Conservation (phyloP, 106 monocot species). For the Dendrobium officinale region DNA sequence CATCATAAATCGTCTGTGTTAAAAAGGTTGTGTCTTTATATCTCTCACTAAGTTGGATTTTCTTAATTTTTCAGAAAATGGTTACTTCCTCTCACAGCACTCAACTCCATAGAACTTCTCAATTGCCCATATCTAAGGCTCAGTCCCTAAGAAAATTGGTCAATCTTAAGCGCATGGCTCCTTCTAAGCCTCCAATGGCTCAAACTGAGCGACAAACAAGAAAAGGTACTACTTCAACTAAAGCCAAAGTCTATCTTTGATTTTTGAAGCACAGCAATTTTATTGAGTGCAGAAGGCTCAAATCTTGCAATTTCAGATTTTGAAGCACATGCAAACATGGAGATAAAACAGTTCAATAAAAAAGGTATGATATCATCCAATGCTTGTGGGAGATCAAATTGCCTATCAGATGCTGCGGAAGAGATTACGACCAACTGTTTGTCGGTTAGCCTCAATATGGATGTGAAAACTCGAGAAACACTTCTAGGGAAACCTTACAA, state of each 20-base stretch:
- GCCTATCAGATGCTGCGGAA: slow-evolving; percentile 6
- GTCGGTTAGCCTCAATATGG: slow-evolving; percentile 2
- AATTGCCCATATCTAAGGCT: slow-evolving; percentile 13
- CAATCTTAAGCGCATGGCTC: slow-evolving; percentile 5
- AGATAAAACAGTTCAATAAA: neutral
- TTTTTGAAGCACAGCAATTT: slow-evolving; percentile 4
- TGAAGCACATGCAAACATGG: slow-evolving; percentile 4
- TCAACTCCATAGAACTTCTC: slow-evolving; percentile 19
- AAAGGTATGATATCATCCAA: neutral
- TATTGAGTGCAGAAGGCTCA: neutral
- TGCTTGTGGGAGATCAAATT: slow-evolving; percentile 10
- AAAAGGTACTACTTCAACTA: slow-evolving; percentile 8
- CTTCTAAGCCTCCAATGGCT: slow-evolving; percentile 13
- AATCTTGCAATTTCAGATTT: neutral
- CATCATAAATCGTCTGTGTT: neutral
- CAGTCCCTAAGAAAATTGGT: slow-evolving; percentile 11
- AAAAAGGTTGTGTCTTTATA: neutral
- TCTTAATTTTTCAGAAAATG: slow-evolving; percentile 29
- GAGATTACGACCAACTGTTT: neutral
- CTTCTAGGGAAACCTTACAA: neutral
- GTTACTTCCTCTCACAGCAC: slow-evolving; percentile 14
- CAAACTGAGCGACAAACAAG: slow-evolving; percentile 9
- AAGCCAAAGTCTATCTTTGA: slow-evolving; percentile 1
- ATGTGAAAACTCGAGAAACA: slow-evolving; percentile 2
- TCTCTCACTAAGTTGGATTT: neutral